Evolutionary conservation across 352 stramenopile species (phyloP).

Genomic region (Pythium rhizo-oryzae): DNA sequence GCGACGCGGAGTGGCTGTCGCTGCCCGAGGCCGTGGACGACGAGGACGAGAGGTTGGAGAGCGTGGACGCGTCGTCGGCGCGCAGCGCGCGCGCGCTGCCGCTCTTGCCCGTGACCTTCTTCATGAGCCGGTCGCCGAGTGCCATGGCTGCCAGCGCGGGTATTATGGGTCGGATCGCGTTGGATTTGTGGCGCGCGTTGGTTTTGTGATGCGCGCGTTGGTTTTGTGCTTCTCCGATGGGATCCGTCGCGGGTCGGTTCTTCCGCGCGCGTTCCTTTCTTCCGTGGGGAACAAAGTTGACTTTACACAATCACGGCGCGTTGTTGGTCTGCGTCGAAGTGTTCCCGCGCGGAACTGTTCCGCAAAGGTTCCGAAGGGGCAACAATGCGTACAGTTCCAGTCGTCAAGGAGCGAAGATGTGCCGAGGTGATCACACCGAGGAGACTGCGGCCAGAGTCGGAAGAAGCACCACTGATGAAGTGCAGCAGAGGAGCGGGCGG

Average conservation of each 20-base stretch:
- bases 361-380: neutral
- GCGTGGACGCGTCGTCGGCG: too few species aligned
- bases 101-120: constrained; percentile 18
- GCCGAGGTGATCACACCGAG: neutral
- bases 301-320: neutral
- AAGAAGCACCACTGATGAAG: too few species aligned
- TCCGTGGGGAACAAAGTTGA: neutral
- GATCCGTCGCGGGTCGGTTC: neutral
- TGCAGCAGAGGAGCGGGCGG: neutral
- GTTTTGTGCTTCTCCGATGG: neutral
- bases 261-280: neutral
- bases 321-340: neutral
- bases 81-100: neutral
- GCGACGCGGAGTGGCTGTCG: neutral
- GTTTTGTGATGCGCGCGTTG: neutral
- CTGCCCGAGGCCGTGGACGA: neutral
- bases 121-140: constrained; percentile 24
- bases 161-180: neutral
- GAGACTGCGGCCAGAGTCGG: neutral
- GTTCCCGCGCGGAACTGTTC: too few species aligned
- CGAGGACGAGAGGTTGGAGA: constrained; percentile 16
- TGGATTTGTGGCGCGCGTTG: neutral
- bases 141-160: constrained; percentile 15
- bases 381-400: neutral
- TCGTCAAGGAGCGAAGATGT: neutral